Evolutionary conservation across 2,329 filamentous ascomycete species (phyloP).

Genomic region (Talaromyces albobiverticillius): DNA sequence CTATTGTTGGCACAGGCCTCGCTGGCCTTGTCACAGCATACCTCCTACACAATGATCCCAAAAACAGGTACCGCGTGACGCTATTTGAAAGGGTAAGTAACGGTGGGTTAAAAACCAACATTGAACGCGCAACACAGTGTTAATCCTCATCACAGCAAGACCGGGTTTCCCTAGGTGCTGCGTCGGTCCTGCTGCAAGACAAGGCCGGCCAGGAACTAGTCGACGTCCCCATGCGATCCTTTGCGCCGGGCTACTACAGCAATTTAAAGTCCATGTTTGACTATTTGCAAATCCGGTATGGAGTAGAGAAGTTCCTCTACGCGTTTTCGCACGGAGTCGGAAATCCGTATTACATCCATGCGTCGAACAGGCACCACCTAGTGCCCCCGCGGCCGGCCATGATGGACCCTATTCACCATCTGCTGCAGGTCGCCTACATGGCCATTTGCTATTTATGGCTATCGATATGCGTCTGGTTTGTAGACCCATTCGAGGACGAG

Average conservation of each 20-base stretch:
- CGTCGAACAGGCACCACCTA: neutral
- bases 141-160: conserved; percentile 32
- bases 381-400: neutral
- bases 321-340: neutral
- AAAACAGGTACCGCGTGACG: conserved; percentile 41
- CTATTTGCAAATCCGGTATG: conserved; percentile 24
- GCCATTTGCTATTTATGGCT: neutral
- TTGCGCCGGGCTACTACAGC: conserved; percentile 53
- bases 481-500: neutral
- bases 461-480: neutral
- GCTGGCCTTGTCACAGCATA: conserved; percentile 48
- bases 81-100: conserved; percentile 45
- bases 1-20: conserved; percentile 51
- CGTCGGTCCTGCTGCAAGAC: conserved; percentile 36
- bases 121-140: neutral
- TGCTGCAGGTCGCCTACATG: neutral
- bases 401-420: neutral
- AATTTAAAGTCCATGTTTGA: conserved; percentile 58
- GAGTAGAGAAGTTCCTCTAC: neutral
- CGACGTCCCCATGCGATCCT: conserved; percentile 53
- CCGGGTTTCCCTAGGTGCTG: conserved; percentile 45
- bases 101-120: neutral
- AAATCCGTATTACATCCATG: neutral
- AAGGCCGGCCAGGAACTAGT: conserved; percentile 7
- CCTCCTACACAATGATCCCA: conserved; percentile 40